These are phyloP conservation scores for Leucosporidium creatinivorum DNA, from an alignment of 768 basidiomycete species.

Conservation along the genomic window DNA sequence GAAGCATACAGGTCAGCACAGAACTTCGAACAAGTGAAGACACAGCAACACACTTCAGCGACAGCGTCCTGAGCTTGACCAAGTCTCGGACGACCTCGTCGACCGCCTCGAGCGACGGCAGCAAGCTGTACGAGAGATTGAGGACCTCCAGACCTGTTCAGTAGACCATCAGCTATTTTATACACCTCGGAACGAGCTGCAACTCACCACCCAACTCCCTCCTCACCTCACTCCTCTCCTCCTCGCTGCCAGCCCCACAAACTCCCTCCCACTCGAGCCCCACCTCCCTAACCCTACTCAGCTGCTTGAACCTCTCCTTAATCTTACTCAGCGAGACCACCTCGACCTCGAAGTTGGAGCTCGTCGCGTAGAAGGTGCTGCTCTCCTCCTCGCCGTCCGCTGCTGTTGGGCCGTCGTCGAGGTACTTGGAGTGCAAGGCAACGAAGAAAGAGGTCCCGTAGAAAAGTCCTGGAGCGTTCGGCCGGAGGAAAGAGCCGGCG, in stretches of 20 bases:
- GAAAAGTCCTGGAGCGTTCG: constrained; percentile 45
- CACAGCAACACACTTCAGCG: constrained; percentile 61
- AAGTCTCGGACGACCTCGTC: constrained; percentile 55
- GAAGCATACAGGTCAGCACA: background rate
- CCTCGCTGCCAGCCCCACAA: constrained; percentile 42
- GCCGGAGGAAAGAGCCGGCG: constrained; percentile 74
- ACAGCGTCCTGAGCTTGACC: constrained; percentile 56
- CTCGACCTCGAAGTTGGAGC: constrained; percentile 74
- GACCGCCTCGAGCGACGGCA: constrained; percentile 22
- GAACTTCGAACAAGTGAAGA: background rate
- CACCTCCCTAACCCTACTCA: constrained; percentile 64
- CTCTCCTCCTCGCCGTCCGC: constrained; percentile 48
- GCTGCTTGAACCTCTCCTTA: constrained; percentile 57
- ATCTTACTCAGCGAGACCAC: constrained; percentile 76
- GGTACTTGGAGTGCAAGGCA: constrained; percentile 68
- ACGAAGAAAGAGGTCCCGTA: constrained; percentile 66
- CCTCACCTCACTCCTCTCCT: constrained; percentile 47
- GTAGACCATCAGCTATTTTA: constrained; percentile 36
- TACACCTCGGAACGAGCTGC: constrained; percentile 58
- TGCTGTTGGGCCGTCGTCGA: constrained; percentile 40
- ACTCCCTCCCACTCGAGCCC: constrained; percentile 69
- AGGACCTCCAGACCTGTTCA: constrained; percentile 13
- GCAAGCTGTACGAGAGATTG: constrained; percentile 11
- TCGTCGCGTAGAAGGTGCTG: constrained; percentile 70
- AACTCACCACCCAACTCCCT: constrained; percentile 37